These are phyloP conservation scores for Phaffomyces thermotolerans DNA, from an alignment of 805 yeast species.

Conservation along the genomic window DNA sequence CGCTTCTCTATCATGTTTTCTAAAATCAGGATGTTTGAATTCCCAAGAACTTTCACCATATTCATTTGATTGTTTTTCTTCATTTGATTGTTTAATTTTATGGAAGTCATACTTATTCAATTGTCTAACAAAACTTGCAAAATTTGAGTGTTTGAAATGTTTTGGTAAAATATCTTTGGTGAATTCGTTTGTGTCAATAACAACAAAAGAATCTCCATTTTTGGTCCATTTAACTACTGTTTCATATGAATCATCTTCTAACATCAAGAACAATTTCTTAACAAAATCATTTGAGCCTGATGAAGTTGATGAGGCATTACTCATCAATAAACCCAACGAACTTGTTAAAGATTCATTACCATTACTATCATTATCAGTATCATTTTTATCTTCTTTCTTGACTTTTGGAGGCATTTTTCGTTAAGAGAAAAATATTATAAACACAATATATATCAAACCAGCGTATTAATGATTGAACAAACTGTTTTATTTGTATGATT, in stretches of 20 bases:
- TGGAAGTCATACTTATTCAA: conserved; percentile 96
- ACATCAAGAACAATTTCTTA: conserved; percentile 72
- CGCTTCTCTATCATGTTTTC: conserved; percentile 65
- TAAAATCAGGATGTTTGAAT: conserved; percentile 86
- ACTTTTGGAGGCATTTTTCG: conserved; percentile 14
- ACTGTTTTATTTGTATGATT: too few relatives aligned
- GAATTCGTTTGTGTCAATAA: conserved; percentile 82
- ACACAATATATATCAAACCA: not conserved
- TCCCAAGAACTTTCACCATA: conserved; percentile 88
- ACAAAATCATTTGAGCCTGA: conserved; percentile 70
- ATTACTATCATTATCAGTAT: too few relatives aligned
- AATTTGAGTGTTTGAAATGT: conserved; percentile 92
- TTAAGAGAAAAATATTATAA: not conserved
- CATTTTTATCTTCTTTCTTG: conserved; percentile 6
- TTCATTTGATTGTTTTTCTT: conserved; percentile 45
- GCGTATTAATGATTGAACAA: too few relatives aligned
- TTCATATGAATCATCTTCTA: conserved; percentile 71
- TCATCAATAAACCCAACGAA: conserved; percentile 17
- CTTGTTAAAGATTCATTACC: not conserved
- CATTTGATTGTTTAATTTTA: conserved; percentile 74
- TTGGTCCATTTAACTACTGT: conserved; percentile 81
- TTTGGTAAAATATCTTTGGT: conserved; percentile 83
- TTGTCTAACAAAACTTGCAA: conserved; percentile 92
- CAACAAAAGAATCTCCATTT: conserved; percentile 81
- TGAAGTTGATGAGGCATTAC: conserved; percentile 21